Percentiles rank a stretch among this genome's conserved stretches.
These are phyloP conservation scores for Hirsutella minnesotensis DNA, from an alignment of 2,329 filamentous ascomycete genomes.

Conservation along the genomic window DNA sequence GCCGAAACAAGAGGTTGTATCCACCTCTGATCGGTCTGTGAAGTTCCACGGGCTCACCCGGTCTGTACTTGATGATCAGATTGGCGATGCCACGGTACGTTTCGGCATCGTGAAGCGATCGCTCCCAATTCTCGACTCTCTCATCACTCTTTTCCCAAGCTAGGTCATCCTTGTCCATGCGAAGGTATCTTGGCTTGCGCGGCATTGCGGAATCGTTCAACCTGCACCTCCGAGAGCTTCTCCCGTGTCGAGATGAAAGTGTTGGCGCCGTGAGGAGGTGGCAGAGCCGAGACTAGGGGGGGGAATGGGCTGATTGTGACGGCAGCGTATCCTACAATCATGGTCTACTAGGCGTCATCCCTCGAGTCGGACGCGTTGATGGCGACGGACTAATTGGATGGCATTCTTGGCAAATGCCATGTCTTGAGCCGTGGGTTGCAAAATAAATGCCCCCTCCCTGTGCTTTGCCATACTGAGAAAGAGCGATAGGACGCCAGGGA, in stretches of 20 bases:
- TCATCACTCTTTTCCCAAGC: slow-evolving; percentile 16
- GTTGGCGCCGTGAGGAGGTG: background rate
- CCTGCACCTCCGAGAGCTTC: background rate
- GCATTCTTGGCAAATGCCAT: no score
- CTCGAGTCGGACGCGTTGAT: no score
- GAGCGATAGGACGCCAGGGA: no score
- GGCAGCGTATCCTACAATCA: no score
- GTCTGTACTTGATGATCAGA: slow-evolving; percentile 14
- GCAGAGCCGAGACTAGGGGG: no score
- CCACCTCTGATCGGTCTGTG: slow-evolving; percentile 15
- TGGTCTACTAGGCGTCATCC: no score
- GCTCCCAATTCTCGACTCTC: slow-evolving; percentile 12
- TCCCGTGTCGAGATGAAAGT: background rate
- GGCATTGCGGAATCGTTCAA: slow-evolving; percentile 8
- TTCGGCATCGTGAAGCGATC: slow-evolving; percentile 8
- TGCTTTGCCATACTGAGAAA: no score
- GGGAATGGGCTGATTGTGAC: no score
- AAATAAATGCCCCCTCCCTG: no score
- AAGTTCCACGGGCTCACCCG: slow-evolving; percentile 11
- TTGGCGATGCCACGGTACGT: slow-evolving; percentile 9
- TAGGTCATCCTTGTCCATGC: slow-evolving; percentile 14
- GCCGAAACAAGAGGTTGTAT: slow-evolving; percentile 17
- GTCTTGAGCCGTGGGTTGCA: no score
- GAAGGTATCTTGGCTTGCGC: slow-evolving; percentile 10
- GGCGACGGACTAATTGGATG: no score